phyloP scores from a whole-genome alignment of 495 filamentous ascomycete species.

The Neurospora africana region DNA sequence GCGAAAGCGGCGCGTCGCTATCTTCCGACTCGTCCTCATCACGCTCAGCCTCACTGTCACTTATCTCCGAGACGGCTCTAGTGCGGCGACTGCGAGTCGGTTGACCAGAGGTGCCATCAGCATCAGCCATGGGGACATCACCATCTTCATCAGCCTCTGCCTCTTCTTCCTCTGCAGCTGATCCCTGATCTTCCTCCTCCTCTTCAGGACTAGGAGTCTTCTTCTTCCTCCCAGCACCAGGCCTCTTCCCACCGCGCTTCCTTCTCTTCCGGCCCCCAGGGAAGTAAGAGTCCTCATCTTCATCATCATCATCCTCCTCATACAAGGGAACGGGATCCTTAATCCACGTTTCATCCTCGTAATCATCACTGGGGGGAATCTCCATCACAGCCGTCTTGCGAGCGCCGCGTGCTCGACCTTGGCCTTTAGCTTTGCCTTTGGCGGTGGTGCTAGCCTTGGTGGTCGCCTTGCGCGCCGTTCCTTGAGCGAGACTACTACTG shows the following conservation, averaged over 20 bases:
- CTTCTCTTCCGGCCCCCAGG: constrained; percentile 4
- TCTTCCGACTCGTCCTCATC: constrained; percentile 4
- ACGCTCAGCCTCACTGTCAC: constrained; percentile 10
- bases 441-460: constrained; percentile 10
- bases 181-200: not conserved
- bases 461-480: constrained; percentile 14
- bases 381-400: not conserved
- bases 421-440: not conserved
- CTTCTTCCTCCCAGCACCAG: constrained; percentile 23
- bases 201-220: not conserved
- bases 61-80: constrained; percentile 11
- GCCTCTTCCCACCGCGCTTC: constrained; percentile 20
- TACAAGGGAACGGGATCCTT: not conserved
- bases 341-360: constrained; percentile 8
- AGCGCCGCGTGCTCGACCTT: not conserved
- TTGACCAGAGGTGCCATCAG: not conserved
- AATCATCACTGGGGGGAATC: not conserved
- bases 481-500: not conserved
- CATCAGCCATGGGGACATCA: not conserved
- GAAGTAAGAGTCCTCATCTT: constrained; percentile 9
- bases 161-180: not conserved
- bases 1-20: constrained; percentile 2
- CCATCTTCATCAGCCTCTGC: not conserved
- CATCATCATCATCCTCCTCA: constrained; percentile 11
- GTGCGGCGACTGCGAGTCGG: not conserved